Evolutionary conservation across 495 filamentous ascomycete species (phyloP).

Genomic region (Friedmanniomyces simplex): DNA sequence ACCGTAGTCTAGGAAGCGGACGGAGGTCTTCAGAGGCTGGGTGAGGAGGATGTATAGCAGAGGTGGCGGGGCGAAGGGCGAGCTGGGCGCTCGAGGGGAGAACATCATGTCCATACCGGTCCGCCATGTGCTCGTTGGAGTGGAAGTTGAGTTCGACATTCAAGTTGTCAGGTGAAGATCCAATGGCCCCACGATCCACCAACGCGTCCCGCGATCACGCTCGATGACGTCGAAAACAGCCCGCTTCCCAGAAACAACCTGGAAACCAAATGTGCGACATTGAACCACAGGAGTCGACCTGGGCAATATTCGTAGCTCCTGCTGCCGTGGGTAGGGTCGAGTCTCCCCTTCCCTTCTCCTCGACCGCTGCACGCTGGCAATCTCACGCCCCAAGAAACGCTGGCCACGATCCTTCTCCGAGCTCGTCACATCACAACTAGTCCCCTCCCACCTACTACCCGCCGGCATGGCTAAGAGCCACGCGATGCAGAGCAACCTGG

Average conservation of each 20-base stretch:
- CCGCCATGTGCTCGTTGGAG: not conserved
- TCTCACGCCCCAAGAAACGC: not conserved
- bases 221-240: not conserved
- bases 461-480: slow-evolving; percentile 25
- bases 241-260: not conserved
- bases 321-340: not conserved
- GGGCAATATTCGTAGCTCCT: not conserved
- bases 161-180: too few species aligned
- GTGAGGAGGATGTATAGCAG: slow-evolving; percentile 39
- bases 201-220: not conserved
- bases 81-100: not conserved
- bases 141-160: too few species aligned
- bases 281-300: too few species aligned
- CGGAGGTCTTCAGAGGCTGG: slow-evolving; percentile 41
- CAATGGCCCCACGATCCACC: not conserved
- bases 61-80: slow-evolving; percentile 42
- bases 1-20: slow-evolving; percentile 46
- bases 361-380: not conserved
- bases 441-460: slow-evolving; percentile 5
- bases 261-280: not conserved
- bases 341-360: not conserved
- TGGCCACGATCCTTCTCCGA: slow-evolving; percentile 8
- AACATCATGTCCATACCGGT: not conserved
- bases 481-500: slow-evolving; percentile 43
- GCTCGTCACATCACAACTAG: slow-evolving; percentile 11